phyloP scores from a whole-genome alignment of 2,329 filamentous ascomycete genomes.

The Metarhizium guizhouense region DNA sequence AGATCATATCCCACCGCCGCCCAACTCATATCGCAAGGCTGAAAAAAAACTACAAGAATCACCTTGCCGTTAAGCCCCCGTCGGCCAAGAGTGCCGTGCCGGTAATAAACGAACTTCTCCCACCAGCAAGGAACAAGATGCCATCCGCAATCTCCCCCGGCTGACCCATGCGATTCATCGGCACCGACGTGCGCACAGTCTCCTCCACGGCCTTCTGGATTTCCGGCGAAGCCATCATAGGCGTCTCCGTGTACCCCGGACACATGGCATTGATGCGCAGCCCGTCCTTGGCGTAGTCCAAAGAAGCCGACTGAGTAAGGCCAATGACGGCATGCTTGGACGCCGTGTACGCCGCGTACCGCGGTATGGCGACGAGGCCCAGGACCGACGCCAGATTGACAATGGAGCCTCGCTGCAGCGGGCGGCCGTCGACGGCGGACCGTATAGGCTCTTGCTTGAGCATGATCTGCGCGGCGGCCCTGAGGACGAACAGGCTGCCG shows the following conservation, averaged over 20 bases:
- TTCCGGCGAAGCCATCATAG: slow-evolving; percentile 20
- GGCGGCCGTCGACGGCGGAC: slow-evolving; percentile 21
- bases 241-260: slow-evolving; percentile 39
- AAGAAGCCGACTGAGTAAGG: slow-evolving; percentile 44
- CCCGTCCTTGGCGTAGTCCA: slow-evolving; percentile 37
- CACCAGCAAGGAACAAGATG: slow-evolving; percentile 41
- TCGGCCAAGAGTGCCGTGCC: slow-evolving; percentile 38
- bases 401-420: slow-evolving; percentile 34
- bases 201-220: neutral
- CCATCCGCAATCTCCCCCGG: slow-evolving; percentile 46
- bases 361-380: slow-evolving; percentile 33
- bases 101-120: slow-evolving; percentile 44
- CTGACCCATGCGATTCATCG: slow-evolving; percentile 35
- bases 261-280: slow-evolving; percentile 56
- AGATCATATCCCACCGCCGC: too few relatives aligned
- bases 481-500: slow-evolving; percentile 31
- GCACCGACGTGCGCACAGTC: slow-evolving; percentile 22
- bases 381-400: slow-evolving; percentile 46
- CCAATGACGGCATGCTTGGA: slow-evolving; percentile 46
- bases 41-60: neutral
- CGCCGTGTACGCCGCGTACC: slow-evolving; percentile 35
- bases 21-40: too few relatives aligned
- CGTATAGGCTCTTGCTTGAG: slow-evolving; percentile 30
- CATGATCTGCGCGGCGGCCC: slow-evolving; percentile 32
- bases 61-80: slow-evolving; percentile 27